These are phyloP conservation scores for Populus hybrid DNA, from an alignment of 441 rosid genomes.

Conservation along the genomic window DNA sequence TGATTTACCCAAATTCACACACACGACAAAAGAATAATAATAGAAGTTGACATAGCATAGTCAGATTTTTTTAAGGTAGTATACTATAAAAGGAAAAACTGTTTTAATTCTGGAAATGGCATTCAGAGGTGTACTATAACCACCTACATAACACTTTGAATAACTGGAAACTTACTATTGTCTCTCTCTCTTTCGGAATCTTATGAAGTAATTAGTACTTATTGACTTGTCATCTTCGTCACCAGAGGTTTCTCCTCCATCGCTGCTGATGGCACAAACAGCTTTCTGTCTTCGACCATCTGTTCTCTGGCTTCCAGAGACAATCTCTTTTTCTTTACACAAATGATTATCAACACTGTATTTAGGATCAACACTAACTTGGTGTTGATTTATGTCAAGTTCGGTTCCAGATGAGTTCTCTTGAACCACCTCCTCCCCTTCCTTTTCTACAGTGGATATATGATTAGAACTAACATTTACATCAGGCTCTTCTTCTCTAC, in stretches of 20 bases:
- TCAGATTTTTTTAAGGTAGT: not conserved
- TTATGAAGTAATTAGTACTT: constrained; percentile 22
- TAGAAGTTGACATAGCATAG: not conserved
- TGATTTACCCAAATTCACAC: not conserved
- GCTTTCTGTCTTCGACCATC: constrained; percentile 18
- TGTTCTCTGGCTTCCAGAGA: constrained; percentile 15
- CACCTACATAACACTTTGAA: not conserved
- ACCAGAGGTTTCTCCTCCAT: constrained; percentile 26
- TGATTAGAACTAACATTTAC: not conserved
- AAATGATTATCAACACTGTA: constrained; percentile 14
- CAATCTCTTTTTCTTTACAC: not conserved
- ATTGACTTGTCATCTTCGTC: constrained; percentile 22
- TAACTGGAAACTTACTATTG: constrained; percentile 30
- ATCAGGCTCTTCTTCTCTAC: constrained; percentile 20
- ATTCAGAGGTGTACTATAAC: not conserved
- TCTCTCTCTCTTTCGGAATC: constrained; percentile 20
- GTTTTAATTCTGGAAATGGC: constrained; percentile 3
- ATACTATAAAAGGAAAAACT: not conserved
- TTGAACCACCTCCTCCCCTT: constrained; percentile 13
- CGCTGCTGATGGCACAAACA: constrained; percentile 17
- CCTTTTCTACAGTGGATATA: constrained; percentile 18
- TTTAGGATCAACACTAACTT: constrained; percentile 2
- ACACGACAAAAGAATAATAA: not conserved
- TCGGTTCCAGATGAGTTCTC: constrained; percentile 13
- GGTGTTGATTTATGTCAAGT: constrained; percentile 19